Percentiles rank a stretch among this genome's conserved stretches.
phyloP scores from a whole-genome alignment of 257 asterid species.

The Sherardia arvensis region DNA sequence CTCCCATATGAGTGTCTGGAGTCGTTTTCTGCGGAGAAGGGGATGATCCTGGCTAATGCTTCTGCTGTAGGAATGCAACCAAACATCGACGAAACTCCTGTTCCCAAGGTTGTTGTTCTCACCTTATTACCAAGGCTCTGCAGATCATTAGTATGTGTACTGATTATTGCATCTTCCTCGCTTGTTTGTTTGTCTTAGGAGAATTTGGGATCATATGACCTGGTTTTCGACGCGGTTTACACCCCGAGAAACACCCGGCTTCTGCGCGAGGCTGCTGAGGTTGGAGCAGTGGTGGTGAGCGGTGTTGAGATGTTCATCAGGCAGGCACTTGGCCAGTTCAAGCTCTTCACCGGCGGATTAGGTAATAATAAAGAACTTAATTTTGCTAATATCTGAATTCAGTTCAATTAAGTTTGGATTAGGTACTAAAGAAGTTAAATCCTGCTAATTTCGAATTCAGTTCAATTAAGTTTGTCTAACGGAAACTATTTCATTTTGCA shows the following conservation, averaged over 20 bases:
- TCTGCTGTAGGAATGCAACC: conserved; percentile 71
- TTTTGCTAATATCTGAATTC: too few species aligned
- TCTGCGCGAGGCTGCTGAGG: conserved; percentile 57
- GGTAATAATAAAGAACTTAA: conserved; percentile 20
- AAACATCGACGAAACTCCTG: conserved; percentile 40
- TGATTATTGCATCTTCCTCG: neutral
- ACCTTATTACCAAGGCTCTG: neutral
- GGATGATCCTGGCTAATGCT: conserved; percentile 70
- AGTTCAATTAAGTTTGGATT: neutral
- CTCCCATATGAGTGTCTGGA: conserved; percentile 38
- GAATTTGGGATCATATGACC: conserved; percentile 40
- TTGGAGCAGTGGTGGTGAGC: conserved; percentile 53
- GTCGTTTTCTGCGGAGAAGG: conserved; percentile 38
- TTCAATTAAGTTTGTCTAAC: neutral
- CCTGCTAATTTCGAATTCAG: too few species aligned
- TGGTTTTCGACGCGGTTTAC: conserved; percentile 65
- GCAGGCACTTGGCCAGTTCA: conserved; percentile 58
- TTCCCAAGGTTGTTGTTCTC: conserved; percentile 37
- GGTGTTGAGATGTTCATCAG: conserved; percentile 76
- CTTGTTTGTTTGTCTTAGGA: conserved; percentile 24
- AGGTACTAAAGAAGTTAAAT: too few species aligned
- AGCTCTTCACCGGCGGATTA: conserved; percentile 55
- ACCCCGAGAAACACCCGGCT: conserved; percentile 61
- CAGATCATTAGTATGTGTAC: neutral
- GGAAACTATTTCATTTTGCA: conserved; percentile 13